phyloP scores from a whole-genome alignment of 306 rosid genomes.

The Lathyrus oleraceus region DNA sequence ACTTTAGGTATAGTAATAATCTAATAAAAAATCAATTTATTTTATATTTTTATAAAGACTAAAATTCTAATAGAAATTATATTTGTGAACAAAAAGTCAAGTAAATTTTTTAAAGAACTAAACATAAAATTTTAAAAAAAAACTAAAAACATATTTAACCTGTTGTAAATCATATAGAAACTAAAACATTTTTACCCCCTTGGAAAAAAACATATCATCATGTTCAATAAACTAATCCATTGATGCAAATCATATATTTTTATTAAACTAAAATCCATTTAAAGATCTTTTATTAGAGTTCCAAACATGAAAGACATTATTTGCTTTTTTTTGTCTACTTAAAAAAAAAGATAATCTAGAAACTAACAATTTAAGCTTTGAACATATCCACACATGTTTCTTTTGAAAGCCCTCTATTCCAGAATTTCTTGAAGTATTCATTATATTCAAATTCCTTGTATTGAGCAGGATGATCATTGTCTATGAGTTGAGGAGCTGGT shows the following conservation, averaged over 20 bases:
- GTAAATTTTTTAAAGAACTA: too few species aligned
- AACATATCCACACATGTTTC: constrained; percentile 41
- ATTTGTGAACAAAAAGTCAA: too few species aligned
- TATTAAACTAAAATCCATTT: neutral
- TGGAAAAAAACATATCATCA: too few species aligned
- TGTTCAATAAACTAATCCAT: neutral
- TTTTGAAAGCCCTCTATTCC: constrained; percentile 62
- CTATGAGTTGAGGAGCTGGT: constrained; percentile 58
- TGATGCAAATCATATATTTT: neutral
- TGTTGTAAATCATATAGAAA: too few species aligned
- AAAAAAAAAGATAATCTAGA: neutral
- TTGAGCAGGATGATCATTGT: constrained; percentile 38
- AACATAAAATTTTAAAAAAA: too few species aligned
- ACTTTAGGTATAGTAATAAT: too few species aligned
- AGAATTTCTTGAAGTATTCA: constrained; percentile 71
- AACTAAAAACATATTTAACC: too few species aligned
- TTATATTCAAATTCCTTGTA: constrained; percentile 55
- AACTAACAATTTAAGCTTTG: constrained; percentile 13
- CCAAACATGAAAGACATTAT: neutral
- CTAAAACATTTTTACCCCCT: too few species aligned
- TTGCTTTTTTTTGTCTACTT: neutral
- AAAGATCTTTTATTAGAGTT: neutral
- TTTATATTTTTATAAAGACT: too few species aligned
- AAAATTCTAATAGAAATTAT: too few species aligned
- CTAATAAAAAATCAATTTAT: too few species aligned